phyloP scores from a whole-genome alignment of 768 basidiomycete genomes.

The Dioszegia hungarica region DNA sequence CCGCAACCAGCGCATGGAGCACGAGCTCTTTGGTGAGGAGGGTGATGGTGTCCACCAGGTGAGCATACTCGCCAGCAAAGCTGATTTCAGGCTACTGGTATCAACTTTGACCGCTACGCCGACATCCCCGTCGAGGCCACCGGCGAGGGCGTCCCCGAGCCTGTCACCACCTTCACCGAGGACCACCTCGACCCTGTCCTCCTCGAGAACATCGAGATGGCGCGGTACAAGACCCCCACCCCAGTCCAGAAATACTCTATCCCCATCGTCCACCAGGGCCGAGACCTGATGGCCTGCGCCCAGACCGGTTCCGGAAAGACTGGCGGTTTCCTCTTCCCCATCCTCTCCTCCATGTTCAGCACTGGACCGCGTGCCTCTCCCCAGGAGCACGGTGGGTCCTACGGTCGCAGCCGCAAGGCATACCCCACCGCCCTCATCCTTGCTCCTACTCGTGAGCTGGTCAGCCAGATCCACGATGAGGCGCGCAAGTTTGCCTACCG shows the following conservation, averaged over 20 bases:
- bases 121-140: conserved; percentile 99
- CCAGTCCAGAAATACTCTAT: conserved; percentile 99
- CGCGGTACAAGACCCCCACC: conserved; percentile 91
- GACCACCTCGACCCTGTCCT: conserved; percentile 89
- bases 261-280: conserved; percentile 84
- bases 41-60: conserved; percentile 56
- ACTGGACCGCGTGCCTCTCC: conserved; percentile 71
- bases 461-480: conserved; percentile 98
- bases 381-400: conserved; percentile 51
- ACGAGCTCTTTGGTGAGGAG: conserved; percentile 89
- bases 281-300: conserved; percentile 52
- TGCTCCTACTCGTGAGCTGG: conserved; percentile 96
- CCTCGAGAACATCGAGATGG: conserved; percentile 86
- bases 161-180: conserved; percentile 75
- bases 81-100: conserved; percentile 76
- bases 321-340: conserved; percentile 97
- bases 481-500: conserved; percentile 98
- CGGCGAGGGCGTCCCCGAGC: conserved; percentile 93
- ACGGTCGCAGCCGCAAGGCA: conserved; percentile 67
- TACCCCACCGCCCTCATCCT: conserved; percentile 96
- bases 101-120: conserved; percentile 99
- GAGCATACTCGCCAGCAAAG: conserved; percentile 1
- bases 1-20: conserved; percentile 83
- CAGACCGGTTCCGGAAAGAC: conserved; percentile 99
- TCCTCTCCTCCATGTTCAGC: conserved; percentile 85